Percentiles rank a stretch among this genome's conserved stretches.
Conservation (phyloP, 73 alveolate species). For the Blepharisma japonicum region DNA sequence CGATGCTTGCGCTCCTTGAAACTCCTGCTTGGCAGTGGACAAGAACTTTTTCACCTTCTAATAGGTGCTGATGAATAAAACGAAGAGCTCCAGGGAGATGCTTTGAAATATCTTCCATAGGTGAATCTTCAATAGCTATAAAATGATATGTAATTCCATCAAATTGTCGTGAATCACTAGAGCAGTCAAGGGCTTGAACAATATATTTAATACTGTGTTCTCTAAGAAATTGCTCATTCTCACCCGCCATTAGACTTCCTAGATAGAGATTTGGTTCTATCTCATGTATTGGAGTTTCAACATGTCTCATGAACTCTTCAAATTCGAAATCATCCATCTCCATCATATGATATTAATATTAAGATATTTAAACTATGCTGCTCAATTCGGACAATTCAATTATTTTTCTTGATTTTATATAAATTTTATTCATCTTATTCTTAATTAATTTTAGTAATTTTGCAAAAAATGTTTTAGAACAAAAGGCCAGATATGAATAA, state of each 20-base stretch:
- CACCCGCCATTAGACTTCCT: not conserved
- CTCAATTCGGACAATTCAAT: no score
- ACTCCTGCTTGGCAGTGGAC: constrained; percentile 85
- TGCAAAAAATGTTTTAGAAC: no score
- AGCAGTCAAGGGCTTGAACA: not conserved
- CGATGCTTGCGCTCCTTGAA: constrained; percentile 79
- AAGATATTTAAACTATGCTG: no score
- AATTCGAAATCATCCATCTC: not conserved
- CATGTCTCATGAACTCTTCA: not conserved
- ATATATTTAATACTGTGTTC: not conserved
- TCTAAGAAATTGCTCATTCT: not conserved
- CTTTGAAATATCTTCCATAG: constrained; percentile 54
- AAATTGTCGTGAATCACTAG: not conserved
- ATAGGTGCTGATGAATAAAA: constrained; percentile 57
- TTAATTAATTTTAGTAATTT: no score
- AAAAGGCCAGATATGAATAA: no score
- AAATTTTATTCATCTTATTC: no score
- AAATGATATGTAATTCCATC: constrained; percentile 62
- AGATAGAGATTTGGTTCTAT: not conserved
- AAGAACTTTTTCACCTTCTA: constrained; percentile 63
- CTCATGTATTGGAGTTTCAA: not conserved
- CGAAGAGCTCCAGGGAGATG: constrained; percentile 68
- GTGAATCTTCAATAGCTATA: constrained; percentile 54
- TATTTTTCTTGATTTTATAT: no score
- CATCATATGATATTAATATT: no score